phyloP scores from a whole-genome alignment of 441 rosid species.

The Rhodomyrtus psidioides region DNA sequence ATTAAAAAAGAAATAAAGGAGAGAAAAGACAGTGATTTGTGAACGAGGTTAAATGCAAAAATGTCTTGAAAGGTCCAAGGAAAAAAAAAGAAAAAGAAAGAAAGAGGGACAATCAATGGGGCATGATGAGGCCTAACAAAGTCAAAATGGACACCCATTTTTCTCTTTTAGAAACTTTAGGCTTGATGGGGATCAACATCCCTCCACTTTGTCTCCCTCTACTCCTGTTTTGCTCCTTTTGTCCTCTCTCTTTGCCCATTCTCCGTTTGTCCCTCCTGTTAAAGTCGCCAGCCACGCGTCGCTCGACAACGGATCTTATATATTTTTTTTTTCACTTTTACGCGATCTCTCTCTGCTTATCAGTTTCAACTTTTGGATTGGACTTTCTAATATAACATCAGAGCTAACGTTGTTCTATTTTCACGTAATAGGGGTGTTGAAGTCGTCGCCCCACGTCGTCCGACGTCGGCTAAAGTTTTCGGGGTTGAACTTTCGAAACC shows the following conservation, averaged over 20 bases:
- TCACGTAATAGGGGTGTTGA: too few species aligned
- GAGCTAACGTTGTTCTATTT: too few species aligned
- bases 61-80: background rate
- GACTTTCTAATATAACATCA: too few species aligned
- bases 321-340: too few species aligned
- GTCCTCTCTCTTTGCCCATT: background rate
- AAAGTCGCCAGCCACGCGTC: too few species aligned
- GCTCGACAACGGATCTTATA: too few species aligned
- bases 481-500: too few species aligned
- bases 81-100: background rate
- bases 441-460: too few species aligned
- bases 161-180: slow-evolving; percentile 16
- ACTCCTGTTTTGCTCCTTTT: background rate
- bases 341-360: too few species aligned
- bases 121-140: slow-evolving; percentile 37
- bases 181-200: slow-evolving; percentile 50
- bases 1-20: background rate
- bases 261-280: background rate
- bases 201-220: slow-evolving; percentile 63
- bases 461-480: too few species aligned
- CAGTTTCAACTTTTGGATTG: too few species aligned
- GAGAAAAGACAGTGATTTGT: slow-evolving; percentile 24
- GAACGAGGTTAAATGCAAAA: background rate
- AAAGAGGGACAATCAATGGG: slow-evolving; percentile 31
- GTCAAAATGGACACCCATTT: slow-evolving; percentile 35